These are phyloP conservation scores for Thelonectria rubi DNA, from an alignment of 2,329 filamentous ascomycete genomes.

Conservation along the genomic window DNA sequence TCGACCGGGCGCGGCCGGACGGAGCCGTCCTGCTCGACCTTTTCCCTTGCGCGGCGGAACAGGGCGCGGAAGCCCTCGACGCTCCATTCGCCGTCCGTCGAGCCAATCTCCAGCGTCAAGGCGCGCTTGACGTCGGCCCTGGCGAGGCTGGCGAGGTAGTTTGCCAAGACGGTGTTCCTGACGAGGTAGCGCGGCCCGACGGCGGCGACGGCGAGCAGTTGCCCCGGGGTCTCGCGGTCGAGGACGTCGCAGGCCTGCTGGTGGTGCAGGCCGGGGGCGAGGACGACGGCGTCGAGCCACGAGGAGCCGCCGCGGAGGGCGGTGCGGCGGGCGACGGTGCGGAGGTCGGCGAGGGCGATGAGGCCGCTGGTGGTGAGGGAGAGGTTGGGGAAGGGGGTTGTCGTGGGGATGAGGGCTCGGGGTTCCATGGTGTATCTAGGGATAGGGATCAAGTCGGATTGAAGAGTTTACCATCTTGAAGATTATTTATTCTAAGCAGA, in stretches of 20 bases:
- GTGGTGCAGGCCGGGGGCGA: slow-evolving; percentile 69
- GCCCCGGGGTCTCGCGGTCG: slow-evolving; percentile 51
- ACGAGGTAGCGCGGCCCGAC: slow-evolving; percentile 46
- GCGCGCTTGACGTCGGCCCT: slow-evolving; percentile 29
- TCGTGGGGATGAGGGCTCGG: slow-evolving; percentile 48
- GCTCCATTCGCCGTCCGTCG: slow-evolving; percentile 32
- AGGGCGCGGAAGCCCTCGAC: slow-evolving; percentile 26
- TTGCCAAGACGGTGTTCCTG: slow-evolving; percentile 62
- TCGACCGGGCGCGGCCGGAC: slow-evolving; percentile 46
- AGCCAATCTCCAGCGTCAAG: slow-evolving; percentile 44
- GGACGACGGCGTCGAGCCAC: slow-evolving; percentile 64
- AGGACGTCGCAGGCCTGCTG: slow-evolving; percentile 66
- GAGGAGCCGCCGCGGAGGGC: slow-evolving; percentile 64
- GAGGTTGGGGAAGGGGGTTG: slow-evolving; percentile 56
- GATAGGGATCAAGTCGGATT: no score
- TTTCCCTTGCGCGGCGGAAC: slow-evolving; percentile 13
- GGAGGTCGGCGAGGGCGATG: slow-evolving; percentile 67
- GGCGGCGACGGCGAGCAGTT: slow-evolving; percentile 41
- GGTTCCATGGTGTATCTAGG: not conserved
- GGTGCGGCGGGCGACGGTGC: slow-evolving; percentile 64
- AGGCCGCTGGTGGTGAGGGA: slow-evolving; percentile 62
- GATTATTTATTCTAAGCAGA: no score
- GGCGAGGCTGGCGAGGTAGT: slow-evolving; percentile 51
- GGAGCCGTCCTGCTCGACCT: slow-evolving; percentile 28
- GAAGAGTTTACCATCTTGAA: no score